phyloP scores from a whole-genome alignment of 176 grass and related monocot genomes.

The Luzula sylvatica region DNA sequence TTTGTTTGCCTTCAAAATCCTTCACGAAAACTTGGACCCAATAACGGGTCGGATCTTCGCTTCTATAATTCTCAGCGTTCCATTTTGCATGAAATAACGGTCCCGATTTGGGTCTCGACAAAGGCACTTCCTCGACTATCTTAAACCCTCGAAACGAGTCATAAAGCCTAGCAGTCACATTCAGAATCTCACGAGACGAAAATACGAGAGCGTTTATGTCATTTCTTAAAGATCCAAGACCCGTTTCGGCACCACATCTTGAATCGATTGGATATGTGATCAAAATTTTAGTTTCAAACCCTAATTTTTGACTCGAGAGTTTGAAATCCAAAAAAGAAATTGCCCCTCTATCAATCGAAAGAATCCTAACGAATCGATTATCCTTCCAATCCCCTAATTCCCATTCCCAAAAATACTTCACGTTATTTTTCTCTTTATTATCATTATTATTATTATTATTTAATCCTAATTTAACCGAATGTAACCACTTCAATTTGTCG shows the following conservation, averaged over 20 bases:
- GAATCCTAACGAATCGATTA: slow-evolving; percentile 64
- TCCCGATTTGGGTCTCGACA: slow-evolving; percentile 34
- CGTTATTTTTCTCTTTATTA: slow-evolving; percentile 23
- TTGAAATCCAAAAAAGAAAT: slow-evolving; percentile 59
- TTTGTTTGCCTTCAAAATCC: slow-evolving; percentile 44
- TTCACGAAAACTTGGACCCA: slow-evolving; percentile 55
- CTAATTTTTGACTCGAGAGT: slow-evolving; percentile 21
- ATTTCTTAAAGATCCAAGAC: slow-evolving; percentile 36
- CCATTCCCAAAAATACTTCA: slow-evolving; percentile 77
- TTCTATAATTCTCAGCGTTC: slow-evolving; percentile 79
- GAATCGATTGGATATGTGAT: slow-evolving; percentile 86
- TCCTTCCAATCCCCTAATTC: slow-evolving; percentile 98
- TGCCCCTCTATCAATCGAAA: slow-evolving; percentile 59
- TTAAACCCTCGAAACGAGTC: slow-evolving; percentile 64
- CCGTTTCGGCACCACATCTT: slow-evolving; percentile 55
- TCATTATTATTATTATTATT: slow-evolving; percentile 8
- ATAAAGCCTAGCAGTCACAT: slow-evolving; percentile 76
- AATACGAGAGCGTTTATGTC: slow-evolving; percentile 91
- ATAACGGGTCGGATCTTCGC: slow-evolving; percentile 54
- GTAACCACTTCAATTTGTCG: slow-evolving; percentile 57
- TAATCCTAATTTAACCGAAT: no score
- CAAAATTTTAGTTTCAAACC: slow-evolving; percentile 37
- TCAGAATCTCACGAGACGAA: slow-evolving; percentile 37
- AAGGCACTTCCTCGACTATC: slow-evolving; percentile 67
- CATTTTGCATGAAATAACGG: slow-evolving; percentile 74